phyloP scores from a whole-genome alignment of 73 alveolate genomes.

The Paramecium sexaurelia region DNA sequence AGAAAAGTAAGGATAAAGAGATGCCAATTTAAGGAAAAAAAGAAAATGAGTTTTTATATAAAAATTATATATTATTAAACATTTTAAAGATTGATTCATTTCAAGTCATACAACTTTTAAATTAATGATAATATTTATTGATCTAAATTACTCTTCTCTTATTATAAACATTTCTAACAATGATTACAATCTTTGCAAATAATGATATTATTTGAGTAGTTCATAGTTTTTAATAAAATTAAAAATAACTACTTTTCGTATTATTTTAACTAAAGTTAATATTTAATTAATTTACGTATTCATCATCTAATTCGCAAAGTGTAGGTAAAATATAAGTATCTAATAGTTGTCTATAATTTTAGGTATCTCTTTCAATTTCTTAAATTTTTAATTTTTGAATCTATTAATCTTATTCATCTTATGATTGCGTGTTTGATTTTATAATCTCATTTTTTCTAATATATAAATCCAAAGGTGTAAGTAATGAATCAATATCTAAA shows the following conservation, averaged over 20 bases:
- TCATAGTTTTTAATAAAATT: background rate
- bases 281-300: background rate
- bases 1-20: background rate
- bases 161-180: background rate
- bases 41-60: background rate
- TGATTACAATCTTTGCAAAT: background rate
- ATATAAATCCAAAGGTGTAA: background rate
- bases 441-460: background rate
- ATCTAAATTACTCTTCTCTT: slow-evolving; percentile 10
- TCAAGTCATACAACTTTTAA: background rate
- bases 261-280: background rate
- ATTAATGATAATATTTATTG: background rate
- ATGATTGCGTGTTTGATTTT: background rate
- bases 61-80: background rate
- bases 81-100: background rate
- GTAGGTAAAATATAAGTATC: slow-evolving; percentile 22
- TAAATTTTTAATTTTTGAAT: background rate
- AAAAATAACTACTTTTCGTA: background rate
- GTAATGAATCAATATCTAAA: background rate
- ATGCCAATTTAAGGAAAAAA: background rate
- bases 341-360: slow-evolving; percentile 13
- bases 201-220: background rate
- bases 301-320: background rate
- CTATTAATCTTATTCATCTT: background rate
- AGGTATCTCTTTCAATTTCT: slow-evolving; percentile 29